Percentiles rank a stretch among this genome's conserved stretches.
These are phyloP conservation scores for Sordariomycetes sp. DNA, from an alignment of 2,329 filamentous ascomycete genomes.

Conservation along the genomic window DNA sequence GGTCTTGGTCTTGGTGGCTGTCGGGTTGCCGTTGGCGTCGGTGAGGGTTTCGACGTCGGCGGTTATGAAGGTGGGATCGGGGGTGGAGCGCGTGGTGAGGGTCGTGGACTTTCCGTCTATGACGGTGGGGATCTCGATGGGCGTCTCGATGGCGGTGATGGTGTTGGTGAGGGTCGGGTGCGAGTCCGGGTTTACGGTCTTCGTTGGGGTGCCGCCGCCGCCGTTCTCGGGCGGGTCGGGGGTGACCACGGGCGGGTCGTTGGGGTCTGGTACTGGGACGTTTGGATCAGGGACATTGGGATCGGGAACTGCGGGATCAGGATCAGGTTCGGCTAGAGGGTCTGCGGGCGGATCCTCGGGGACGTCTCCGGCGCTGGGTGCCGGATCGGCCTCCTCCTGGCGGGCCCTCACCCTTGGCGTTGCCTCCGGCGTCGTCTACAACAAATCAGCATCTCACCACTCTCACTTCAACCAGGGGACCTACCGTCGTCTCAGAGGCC, in stretches of 20 bases:
- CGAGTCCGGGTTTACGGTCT: background rate
- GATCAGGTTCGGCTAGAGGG: no score
- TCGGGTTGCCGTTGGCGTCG: background rate
- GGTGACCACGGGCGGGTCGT: no score
- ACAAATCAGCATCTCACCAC: background rate
- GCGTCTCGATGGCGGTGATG: background rate
- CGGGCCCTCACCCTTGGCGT: background rate
- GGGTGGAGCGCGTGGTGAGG: background rate
- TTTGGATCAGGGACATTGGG: no score
- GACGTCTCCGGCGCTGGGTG: background rate
- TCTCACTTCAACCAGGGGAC: background rate
- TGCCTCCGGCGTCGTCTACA: background rate
- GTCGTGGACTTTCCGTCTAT: constrained; percentile 1
- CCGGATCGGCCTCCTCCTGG: background rate
- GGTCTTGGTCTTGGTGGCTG: background rate
- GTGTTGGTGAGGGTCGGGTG: background rate
- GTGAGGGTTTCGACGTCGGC: background rate
- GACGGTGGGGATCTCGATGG: background rate
- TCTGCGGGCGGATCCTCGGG: background rate
- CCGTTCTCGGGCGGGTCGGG: background rate
- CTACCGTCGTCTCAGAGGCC: background rate
- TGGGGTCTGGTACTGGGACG: no score
- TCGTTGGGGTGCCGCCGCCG: background rate
- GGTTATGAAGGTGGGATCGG: background rate
- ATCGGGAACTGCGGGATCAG: no score